A percentile compares a stretch with the other conserved stretches of the same genome.
These are phyloP conservation scores for Lipomyces lipofer DNA, from an alignment of 805 yeast species.

Conservation along the genomic window DNA sequence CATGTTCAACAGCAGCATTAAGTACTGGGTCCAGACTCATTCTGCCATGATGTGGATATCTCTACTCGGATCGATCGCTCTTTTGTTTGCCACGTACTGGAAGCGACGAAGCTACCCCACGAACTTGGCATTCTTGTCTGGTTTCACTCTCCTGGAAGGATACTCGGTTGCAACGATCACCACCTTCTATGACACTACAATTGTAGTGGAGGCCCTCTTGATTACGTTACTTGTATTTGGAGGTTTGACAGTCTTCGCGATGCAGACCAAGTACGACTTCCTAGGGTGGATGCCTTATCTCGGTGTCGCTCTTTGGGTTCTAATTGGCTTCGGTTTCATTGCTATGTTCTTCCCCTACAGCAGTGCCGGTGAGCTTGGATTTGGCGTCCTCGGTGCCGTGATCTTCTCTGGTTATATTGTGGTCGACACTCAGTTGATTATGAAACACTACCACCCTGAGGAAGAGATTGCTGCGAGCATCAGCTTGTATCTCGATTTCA, in stretches of 20 bases:
- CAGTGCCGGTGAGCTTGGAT: conserved; percentile 60
- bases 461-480: conserved; percentile 84
- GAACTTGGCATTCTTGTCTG: conserved; percentile 58
- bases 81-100: conserved; percentile 62
- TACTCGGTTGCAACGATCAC: conserved; percentile 69
- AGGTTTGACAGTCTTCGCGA: conserved; percentile 76
- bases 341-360: conserved; percentile 64
- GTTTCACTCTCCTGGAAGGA: conserved; percentile 75
- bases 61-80: conserved; percentile 59
- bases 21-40: conserved; percentile 57
- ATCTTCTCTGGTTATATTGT: conserved; percentile 70
- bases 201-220: conserved; percentile 68
- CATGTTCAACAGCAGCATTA: conserved; percentile 47
- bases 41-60: conserved; percentile 61
- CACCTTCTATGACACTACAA: conserved; percentile 58
- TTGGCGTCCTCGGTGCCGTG: conserved; percentile 72
- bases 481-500: conserved; percentile 73
- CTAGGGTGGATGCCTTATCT: conserved; percentile 64
- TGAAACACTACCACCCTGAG: conserved; percentile 74
- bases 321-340: conserved; percentile 73
- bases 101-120: conserved; percentile 69
- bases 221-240: conserved; percentile 69
- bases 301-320: conserved; percentile 58
- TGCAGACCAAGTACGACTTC: conserved; percentile 76
- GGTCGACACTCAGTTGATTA: conserved; percentile 77